phyloP scores from a whole-genome alignment of 1,284 basidiomycete genomes.

The Ustilago hordei region DNA sequence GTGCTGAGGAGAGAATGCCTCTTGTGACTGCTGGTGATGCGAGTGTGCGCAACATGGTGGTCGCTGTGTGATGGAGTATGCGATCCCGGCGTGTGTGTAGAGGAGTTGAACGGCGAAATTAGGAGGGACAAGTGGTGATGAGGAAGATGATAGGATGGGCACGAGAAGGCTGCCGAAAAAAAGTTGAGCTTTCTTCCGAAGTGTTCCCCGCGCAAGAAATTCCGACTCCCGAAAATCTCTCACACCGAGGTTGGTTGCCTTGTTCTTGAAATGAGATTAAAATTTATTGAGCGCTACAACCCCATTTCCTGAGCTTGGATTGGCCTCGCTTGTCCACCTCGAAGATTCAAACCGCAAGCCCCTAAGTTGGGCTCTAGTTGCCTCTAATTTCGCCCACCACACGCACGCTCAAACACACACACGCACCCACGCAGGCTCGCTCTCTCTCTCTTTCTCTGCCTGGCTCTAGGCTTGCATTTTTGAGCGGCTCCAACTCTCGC shows the following conservation, averaged over 20 bases:
- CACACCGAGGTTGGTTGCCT: too few species aligned
- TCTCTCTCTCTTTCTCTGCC: neutral
- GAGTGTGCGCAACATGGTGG: conserved; percentile 13
- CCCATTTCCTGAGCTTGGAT: neutral
- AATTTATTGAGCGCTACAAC: neutral
- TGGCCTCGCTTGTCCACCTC: neutral
- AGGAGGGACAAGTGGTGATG: neutral
- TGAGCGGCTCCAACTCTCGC: neutral
- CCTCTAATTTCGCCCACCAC: neutral
- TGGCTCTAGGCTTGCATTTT: neutral
- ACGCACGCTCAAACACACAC: conserved; percentile 1
- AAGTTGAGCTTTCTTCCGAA: conserved; percentile 22
- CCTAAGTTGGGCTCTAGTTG: neutral
- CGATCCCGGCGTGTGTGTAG: neutral
- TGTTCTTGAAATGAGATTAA: too few species aligned
- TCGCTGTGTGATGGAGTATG: neutral
- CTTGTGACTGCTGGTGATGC: neutral
- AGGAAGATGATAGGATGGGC: neutral
- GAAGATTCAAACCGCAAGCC: too few species aligned
- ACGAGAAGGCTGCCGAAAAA: neutral
- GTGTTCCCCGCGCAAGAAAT: neutral
- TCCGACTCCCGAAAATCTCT: conserved; percentile 16
- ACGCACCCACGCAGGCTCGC: conserved; percentile 10
- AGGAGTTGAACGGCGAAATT: neutral
- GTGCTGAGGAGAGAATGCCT: neutral